Conservation (phyloP, 371 early-diverging fungal genomes). For the Smittium mucronatum region DNA sequence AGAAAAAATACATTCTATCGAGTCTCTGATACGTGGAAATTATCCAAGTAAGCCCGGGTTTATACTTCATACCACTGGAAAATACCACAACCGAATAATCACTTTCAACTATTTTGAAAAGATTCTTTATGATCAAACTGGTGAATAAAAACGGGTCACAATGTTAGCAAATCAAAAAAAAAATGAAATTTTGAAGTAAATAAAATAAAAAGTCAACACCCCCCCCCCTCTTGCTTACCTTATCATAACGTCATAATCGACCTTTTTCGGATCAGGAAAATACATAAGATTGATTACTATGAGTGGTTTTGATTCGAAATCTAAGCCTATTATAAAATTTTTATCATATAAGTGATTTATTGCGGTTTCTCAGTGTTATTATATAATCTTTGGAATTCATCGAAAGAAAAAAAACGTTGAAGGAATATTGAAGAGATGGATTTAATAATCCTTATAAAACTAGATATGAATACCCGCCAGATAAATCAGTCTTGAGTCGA, state of each 20-base stretch:
- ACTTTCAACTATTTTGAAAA: constrained; percentile 53
- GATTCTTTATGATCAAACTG: constrained; percentile 15
- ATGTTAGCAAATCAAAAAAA: constrained; percentile 33
- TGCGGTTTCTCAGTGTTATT: not conserved
- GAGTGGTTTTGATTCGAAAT: constrained; percentile 66
- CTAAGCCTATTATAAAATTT: constrained; percentile 50
- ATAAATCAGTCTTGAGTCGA: not conserved
- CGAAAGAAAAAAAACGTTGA: not conserved
- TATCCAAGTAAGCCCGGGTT: constrained; percentile 75
- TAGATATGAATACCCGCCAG: not conserved
- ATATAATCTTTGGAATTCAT: not conserved
- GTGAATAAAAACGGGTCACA: not conserved
- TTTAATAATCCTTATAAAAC: too few species aligned
- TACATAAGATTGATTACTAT: constrained; percentile 66
- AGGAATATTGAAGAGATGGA: not conserved
- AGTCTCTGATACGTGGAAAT: constrained; percentile 66
- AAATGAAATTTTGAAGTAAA: constrained; percentile 31
- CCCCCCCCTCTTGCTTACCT: constrained; percentile 3
- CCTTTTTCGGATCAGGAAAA: constrained; percentile 57
- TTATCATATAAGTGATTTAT: not conserved
- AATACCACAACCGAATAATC: constrained; percentile 79
- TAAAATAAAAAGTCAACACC: constrained; percentile 10
- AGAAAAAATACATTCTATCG: constrained; percentile 36
- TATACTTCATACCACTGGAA: constrained; percentile 60
- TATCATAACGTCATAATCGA: constrained; percentile 67